A percentile compares a stretch with the other conserved stretches of the same genome.
Conservation (phyloP, 495 filamentous ascomycete genomes). For the Zalerion maritima region DNA sequence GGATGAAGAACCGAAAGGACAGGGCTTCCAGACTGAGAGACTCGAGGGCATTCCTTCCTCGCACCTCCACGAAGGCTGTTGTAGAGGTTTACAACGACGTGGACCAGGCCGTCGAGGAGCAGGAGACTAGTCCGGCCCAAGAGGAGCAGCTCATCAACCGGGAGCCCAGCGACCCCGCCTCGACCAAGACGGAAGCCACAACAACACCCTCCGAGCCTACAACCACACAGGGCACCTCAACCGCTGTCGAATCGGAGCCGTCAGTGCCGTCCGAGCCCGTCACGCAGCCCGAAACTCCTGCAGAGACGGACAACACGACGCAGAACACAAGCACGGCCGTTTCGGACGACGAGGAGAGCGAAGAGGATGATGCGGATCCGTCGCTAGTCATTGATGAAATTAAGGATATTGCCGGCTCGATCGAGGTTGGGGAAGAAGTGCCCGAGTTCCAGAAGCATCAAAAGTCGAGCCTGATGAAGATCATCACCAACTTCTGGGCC, state of each 20-base stretch:
- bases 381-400: conserved; percentile 42
- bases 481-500: conserved; percentile 95
- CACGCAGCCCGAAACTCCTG: conserved; percentile 9
- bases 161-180: conserved; percentile 9
- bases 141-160: conserved; percentile 33
- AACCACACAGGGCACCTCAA: conserved; percentile 17
- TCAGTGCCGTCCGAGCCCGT: conserved; percentile 10
- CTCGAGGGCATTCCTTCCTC: conserved; percentile 64
- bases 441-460: conserved; percentile 81
- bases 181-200: conserved; percentile 14
- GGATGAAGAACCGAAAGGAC: conserved; percentile 69
- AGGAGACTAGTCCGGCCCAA: conserved; percentile 61
- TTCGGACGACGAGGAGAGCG: conserved; percentile 56
- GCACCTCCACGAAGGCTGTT: conserved; percentile 85
- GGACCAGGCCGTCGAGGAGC: conserved; percentile 81
- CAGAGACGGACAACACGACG: conserved; percentile 33
- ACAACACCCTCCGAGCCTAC: conserved; percentile 13
- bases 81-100: conserved; percentile 93
- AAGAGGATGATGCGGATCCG: conserved; percentile 57
- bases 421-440: conserved; percentile 48
- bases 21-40: conserved; percentile 67
- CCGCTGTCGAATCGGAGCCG: conserved; percentile 14
- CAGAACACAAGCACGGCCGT: conserved; percentile 37
- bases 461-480: conserved; percentile 80
- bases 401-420: conserved; percentile 44